Percentiles rank a stretch among this genome's conserved stretches.
Conservation (phyloP, 495 filamentous ascomycete genomes). For the Penicillium coprophilum region DNA sequence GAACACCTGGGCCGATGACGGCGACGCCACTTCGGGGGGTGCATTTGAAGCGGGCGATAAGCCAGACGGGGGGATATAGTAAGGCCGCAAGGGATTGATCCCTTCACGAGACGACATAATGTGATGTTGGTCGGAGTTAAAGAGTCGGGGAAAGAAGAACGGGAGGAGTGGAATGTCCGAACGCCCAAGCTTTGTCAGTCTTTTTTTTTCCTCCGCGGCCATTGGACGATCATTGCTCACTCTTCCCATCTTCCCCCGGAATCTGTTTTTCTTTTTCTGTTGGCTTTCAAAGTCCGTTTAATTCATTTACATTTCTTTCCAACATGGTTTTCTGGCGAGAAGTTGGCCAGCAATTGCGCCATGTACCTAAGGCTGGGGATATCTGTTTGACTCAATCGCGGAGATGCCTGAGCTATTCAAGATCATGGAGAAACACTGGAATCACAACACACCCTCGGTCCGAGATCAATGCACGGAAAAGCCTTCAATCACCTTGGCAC, state of each 20-base stretch:
- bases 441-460: slow-evolving; percentile 17
- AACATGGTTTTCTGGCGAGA: slow-evolving; percentile 44
- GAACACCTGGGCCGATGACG: slow-evolving; percentile 50
- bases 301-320: slow-evolving; percentile 6
- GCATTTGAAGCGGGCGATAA: slow-evolving; percentile 31
- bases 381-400: slow-evolving; percentile 34
- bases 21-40: slow-evolving; percentile 43
- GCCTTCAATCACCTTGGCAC: slow-evolving; percentile 23
- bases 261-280: slow-evolving; percentile 16
- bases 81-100: slow-evolving; percentile 89
- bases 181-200: slow-evolving; percentile 28
- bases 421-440: slow-evolving; percentile 23
- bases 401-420: slow-evolving; percentile 34
- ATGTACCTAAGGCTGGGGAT: slow-evolving; percentile 33
- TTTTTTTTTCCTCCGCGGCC: slow-evolving; percentile 28
- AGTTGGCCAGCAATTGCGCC: slow-evolving; percentile 38
- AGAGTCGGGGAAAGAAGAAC: slow-evolving; percentile 22
- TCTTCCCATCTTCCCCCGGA: slow-evolving; percentile 20
- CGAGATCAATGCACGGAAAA: slow-evolving; percentile 8
- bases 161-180: slow-evolving; percentile 23
- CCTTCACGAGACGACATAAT: slow-evolving; percentile 54
- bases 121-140: slow-evolving; percentile 16
- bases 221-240: slow-evolving; percentile 26
- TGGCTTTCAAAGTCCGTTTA: slow-evolving; percentile 8
- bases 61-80: slow-evolving; percentile 81